Evolutionary conservation across 257 asterid genomes (phyloP), one percentile per base, ranked within the genome.

Genomic region (Vinca minor): DNA sequence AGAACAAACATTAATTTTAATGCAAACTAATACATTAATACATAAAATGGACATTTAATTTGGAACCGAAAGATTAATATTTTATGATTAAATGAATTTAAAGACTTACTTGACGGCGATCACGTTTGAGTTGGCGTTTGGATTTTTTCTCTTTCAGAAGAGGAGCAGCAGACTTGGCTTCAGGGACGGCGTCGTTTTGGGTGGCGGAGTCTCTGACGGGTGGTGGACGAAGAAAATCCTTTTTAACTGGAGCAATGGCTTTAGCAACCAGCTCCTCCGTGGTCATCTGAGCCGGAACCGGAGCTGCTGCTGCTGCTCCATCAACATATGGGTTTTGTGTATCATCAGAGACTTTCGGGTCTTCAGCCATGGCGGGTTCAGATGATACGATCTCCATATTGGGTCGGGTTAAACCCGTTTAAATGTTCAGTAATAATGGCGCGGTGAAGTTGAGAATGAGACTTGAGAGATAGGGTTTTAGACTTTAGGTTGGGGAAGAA

Each of bases 41-140:
- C n/a, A n/a, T n/a, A n/a, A n/a, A n/a, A n/a, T n/a, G n/a, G n/a
- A n/a, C n/a, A n/a, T n/a, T n/a, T n/a, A n/a, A n/a, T n/a, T n/a
- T n/a, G n/a, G n/a, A n/a, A n/a, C n/a, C n/a, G n/a, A n/a, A n/a
- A n/a, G n/a, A n/a, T n/a, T n/a, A n/a, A n/a, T n/a, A n/a, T n/a
- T n/a, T n/a, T n/a, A n/a, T n/a, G n/a, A n/a, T n/a, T n/a, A n/a
- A n/a, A 15, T 7, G 36, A 1, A 54, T 4, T 17, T 17, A 62
- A 54, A 23, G 36, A 20, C 9, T 42, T 20, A 91, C 96, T 89
- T 87, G 78, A n/a, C 65, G 88, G 69, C 98, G 94, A 71, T 93
- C 98, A 52, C 98, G 95, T 76, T 89, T 93, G 44, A 77, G 66
- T 75, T 93, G 97, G 66, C 98, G 95, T 77, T 93, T 93, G 62